Conservation (phyloP, 176 grass and related monocot species). For the Cymbopogon citratus region DNA sequence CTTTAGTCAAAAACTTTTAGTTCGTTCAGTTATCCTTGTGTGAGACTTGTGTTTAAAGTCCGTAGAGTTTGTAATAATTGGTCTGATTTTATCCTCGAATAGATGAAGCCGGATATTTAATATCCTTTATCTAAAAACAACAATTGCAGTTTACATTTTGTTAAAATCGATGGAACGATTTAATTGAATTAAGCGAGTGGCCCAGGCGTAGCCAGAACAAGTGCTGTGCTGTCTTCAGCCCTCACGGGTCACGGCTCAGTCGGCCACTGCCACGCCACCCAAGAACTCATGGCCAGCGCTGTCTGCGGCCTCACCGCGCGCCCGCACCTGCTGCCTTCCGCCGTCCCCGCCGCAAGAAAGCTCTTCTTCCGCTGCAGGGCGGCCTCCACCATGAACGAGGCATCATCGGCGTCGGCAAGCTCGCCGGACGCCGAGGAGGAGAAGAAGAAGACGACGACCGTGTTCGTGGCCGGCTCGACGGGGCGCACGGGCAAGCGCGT, state of each 20-base stretch:
- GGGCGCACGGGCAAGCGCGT: constrained; percentile 63
- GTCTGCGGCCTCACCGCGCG: constrained; percentile 10
- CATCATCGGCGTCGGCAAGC: constrained; percentile 6
- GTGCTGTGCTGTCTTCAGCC: background rate
- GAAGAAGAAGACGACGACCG: constrained; percentile 50
- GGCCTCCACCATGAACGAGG: constrained; percentile 28
- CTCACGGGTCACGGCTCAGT: background rate
- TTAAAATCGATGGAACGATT: background rate
- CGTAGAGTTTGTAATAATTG: no score
- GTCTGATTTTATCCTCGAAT: no score
- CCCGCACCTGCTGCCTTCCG: constrained; percentile 4
- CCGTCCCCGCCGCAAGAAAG: constrained; percentile 8
- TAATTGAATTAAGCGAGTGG: background rate
- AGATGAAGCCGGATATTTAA: no score
- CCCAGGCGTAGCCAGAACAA: background rate
- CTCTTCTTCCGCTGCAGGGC: constrained; percentile 14
- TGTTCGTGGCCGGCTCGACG: constrained; percentile 68
- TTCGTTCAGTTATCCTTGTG: no score
- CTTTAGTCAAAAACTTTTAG: no score
- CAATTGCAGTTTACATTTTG: background rate
- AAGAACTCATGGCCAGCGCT: constrained; percentile 22
- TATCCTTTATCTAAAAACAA: no score
- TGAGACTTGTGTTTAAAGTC: no score
- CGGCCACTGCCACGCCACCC: background rate
- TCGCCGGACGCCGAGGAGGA: background rate